Evolutionary conservation across 2,329 filamentous ascomycete genomes (phyloP).

Genomic region (Ceratocystis papillata): DNA sequence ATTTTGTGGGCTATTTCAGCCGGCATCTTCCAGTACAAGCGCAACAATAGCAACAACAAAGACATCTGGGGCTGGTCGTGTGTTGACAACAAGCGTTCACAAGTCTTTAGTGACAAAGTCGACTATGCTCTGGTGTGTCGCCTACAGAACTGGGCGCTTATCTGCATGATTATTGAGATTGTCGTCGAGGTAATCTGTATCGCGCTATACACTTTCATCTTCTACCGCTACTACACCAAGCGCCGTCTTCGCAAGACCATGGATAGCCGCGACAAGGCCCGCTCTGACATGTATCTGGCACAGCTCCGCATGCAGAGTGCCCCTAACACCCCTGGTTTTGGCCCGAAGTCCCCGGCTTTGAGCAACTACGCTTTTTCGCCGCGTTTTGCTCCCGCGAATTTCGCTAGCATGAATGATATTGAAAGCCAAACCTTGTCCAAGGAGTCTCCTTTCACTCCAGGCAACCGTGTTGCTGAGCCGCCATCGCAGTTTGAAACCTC

Average conservation of each 20-base stretch:
- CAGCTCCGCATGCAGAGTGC: constrained; percentile 76
- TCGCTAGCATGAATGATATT: constrained; percentile 41
- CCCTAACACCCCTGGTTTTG: constrained; percentile 84
- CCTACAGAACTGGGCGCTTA: constrained; percentile 86
- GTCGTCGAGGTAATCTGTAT: constrained; percentile 88
- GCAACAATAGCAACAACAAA: constrained; percentile 58
- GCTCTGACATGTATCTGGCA: constrained; percentile 87
- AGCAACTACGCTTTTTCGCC: constrained; percentile 46
- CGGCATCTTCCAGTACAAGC: constrained; percentile 68
- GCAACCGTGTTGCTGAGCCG: constrained; percentile 48
- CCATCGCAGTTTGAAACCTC: constrained; percentile 47
- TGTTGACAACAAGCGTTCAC: constrained; percentile 68
- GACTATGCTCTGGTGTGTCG: constrained; percentile 86
- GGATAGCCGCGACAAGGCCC: constrained; percentile 86
- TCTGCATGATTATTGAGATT: constrained; percentile 95
- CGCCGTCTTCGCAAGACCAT: constrained; percentile 91
- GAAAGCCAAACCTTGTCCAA: constrained; percentile 28
- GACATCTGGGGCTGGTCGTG: constrained; percentile 99
- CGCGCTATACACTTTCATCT: constrained; percentile 82
- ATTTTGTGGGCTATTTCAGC: constrained; percentile 86
- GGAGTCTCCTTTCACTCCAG: constrained; percentile 40
- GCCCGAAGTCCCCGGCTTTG: constrained; percentile 36
- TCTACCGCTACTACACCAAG: constrained; percentile 97
- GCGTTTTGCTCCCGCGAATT: constrained; percentile 48
- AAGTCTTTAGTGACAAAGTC: constrained; percentile 69